phyloP scores from a whole-genome alignment of 306 rosid species.

The Cicer bijugum region DNA sequence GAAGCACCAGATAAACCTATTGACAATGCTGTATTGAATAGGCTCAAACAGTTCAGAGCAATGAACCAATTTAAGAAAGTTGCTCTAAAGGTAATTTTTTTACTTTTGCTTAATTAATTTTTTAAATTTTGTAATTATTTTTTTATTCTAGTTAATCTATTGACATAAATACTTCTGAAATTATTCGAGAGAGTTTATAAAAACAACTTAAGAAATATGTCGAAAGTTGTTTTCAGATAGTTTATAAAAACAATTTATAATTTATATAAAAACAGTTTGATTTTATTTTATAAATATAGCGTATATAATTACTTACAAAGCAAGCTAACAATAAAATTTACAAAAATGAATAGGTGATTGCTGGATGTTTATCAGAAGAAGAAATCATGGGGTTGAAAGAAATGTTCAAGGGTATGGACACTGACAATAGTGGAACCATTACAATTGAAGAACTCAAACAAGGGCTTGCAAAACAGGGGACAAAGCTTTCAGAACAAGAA shows the following conservation, averaged over 20 bases:
- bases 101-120: neutral
- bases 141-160: no score
- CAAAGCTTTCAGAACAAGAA: constrained; percentile 78
- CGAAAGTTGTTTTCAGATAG: no score
- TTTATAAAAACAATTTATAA: no score
- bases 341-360: constrained; percentile 66
- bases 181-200: no score
- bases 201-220: no score
- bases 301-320: no score
- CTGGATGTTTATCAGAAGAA: constrained; percentile 92
- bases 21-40: constrained; percentile 69
- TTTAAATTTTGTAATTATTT: neutral
- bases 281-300: no score
- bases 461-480: constrained; percentile 87
- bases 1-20: constrained; percentile 38
- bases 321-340: neutral
- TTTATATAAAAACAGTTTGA: no score
- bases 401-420: constrained; percentile 85
- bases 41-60: constrained; percentile 89
- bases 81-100: constrained; percentile 50
- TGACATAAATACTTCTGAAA: no score
- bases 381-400: constrained; percentile 89
- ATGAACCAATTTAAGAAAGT: constrained; percentile 55
- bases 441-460: constrained; percentile 91
- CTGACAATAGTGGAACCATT: constrained; percentile 90